Percentiles rank a stretch among this genome's conserved stretches.
These are phyloP conservation scores for Kazachstania sp. DNA, from an alignment of 1,139 yeast species.

Conservation along the genomic window DNA sequence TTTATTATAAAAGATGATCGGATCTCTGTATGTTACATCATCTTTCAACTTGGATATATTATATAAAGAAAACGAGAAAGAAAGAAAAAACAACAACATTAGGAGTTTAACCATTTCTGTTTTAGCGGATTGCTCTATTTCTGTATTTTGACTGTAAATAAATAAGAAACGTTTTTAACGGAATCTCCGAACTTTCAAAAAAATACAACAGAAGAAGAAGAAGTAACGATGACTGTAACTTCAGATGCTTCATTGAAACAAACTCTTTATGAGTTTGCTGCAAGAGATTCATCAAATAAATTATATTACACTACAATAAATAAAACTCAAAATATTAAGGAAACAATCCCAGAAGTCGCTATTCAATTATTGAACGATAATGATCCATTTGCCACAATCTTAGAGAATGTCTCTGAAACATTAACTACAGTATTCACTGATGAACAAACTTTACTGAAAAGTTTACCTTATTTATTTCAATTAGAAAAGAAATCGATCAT, in stretches of 20 bases:
- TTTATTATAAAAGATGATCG: too few species aligned
- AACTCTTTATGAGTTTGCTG: constrained; percentile 7
- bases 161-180: too few species aligned
- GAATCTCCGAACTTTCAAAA: background rate
- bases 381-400: constrained; percentile 25
- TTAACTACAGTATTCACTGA: constrained; percentile 36
- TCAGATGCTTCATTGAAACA: constrained; percentile 2
- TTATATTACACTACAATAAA: constrained; percentile 18
- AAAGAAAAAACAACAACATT: too few species aligned
- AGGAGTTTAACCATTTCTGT: too few species aligned
- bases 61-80: too few species aligned
- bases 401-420: constrained; percentile 10
- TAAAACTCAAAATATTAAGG: constrained; percentile 9
- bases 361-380: constrained; percentile 17
- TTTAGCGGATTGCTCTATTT: too few species aligned
- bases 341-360: constrained; percentile 8
- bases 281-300: constrained; percentile 1
- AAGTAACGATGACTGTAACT: constrained; percentile 2
- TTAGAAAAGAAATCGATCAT: constrained; percentile 43
- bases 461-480: constrained; percentile 51
- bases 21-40: too few species aligned
- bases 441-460: constrained; percentile 45
- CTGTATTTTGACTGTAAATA: background rate
- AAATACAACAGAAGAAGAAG: background rate
- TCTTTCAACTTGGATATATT: too few species aligned